Evolutionary conservation across 1,284 basidiomycete species (phyloP).

Genomic region (Xerocomus cyaneibrunnescens): DNA sequence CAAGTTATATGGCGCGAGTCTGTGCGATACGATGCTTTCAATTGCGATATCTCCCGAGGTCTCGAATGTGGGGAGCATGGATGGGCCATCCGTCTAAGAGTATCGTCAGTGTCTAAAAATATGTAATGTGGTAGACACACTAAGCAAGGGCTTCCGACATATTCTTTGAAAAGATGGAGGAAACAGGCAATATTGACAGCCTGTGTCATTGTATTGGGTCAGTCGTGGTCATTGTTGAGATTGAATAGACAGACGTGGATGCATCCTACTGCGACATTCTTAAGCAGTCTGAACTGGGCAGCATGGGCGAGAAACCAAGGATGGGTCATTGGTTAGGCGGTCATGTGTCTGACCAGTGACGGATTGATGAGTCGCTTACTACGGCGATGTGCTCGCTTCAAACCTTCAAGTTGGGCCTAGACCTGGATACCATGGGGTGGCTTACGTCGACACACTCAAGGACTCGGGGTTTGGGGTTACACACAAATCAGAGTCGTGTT

Average conservation of each 20-base stretch:
- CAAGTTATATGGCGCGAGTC: conserved; percentile 53
- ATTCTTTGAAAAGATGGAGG: conserved; percentile 57
- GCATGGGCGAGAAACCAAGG: conserved; percentile 14
- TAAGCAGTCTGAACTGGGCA: conserved; percentile 17
- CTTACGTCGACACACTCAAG: neutral
- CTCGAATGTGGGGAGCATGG: conserved; percentile 85
- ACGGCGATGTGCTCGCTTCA: neutral
- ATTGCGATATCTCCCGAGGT: conserved; percentile 58
- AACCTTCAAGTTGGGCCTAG: neutral
- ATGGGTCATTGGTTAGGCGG: conserved; percentile 17
- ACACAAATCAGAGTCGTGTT: neutral
- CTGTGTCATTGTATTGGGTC: conserved; percentile 33
- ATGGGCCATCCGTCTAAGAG: conserved; percentile 65
- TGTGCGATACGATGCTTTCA: conserved; percentile 58
- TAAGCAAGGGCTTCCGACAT: conserved; percentile 54
- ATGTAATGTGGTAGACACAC: conserved; percentile 37
- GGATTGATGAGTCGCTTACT: too few species aligned
- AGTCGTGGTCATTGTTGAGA: neutral
- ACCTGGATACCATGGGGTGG: neutral
- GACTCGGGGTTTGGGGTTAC: neutral
- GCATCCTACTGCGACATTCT: conserved; percentile 25
- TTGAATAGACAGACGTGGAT: conserved; percentile 29
- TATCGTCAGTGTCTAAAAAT: neutral
- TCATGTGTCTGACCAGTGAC: neutral
- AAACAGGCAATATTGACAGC: conserved; percentile 51